Conservation (phyloP, 2,329 filamentous ascomycete species). For the Penicillium olsonii region DNA sequence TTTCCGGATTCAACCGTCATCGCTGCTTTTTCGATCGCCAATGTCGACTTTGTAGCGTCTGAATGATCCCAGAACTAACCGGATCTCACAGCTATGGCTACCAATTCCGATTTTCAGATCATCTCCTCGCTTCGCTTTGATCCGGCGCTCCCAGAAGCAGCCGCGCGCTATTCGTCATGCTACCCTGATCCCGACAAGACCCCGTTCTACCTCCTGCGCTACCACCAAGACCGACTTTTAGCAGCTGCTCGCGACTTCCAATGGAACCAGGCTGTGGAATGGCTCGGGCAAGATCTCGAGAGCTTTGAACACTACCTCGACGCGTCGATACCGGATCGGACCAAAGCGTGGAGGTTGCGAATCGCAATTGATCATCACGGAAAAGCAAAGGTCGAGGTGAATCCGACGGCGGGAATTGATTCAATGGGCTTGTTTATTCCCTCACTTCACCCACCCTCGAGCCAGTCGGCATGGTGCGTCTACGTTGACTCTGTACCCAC, state of each 20-base stretch:
- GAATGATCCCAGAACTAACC: slow-evolving; percentile 9
- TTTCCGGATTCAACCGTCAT: slow-evolving; percentile 12
- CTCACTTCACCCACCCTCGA: slow-evolving; percentile 11
- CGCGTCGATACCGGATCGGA: slow-evolving; percentile 32
- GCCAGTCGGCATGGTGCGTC: slow-evolving; percentile 47
- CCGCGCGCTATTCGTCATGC: slow-evolving; percentile 28
- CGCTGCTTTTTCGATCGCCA: slow-evolving; percentile 3
- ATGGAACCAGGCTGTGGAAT: slow-evolving; percentile 41
- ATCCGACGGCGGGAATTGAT: slow-evolving; percentile 29
- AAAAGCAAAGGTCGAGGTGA: slow-evolving; percentile 33
- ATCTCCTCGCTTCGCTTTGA: slow-evolving; percentile 76
- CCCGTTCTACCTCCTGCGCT: slow-evolving; percentile 76
- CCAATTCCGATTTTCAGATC: slow-evolving; percentile 54
- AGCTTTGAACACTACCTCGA: slow-evolving; percentile 31
- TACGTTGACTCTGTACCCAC: slow-evolving; percentile 56
- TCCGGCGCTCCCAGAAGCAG: slow-evolving; percentile 50
- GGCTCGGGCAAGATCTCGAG: slow-evolving; percentile 33
- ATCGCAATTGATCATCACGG: slow-evolving; percentile 36
- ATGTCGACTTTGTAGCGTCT: background rate
- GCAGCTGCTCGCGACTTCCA: slow-evolving; percentile 54
- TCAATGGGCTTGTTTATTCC: slow-evolving; percentile 30
- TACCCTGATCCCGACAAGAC: slow-evolving; percentile 50
- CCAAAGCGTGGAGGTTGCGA: slow-evolving; percentile 41
- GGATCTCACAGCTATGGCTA: background rate
- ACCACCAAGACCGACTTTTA: slow-evolving; percentile 78